Evolutionary conservation across 805 yeast species (phyloP).

Genomic region (Saccharomycopsis olivae): DNA sequence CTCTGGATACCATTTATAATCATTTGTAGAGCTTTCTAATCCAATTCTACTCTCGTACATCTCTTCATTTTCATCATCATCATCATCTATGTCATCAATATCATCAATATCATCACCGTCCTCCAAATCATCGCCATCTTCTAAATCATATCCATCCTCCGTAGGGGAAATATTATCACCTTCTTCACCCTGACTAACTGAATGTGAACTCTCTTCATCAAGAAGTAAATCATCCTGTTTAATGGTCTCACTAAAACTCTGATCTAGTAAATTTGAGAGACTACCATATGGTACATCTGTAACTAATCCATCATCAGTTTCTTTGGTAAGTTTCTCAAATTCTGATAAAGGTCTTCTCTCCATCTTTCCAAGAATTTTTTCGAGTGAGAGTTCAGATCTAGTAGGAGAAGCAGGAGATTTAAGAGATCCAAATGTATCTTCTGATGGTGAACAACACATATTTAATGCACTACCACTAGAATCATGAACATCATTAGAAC

Average conservation of each 20-base stretch:
- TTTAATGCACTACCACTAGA: no score
- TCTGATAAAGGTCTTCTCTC: background rate
- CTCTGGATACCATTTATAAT: slow-evolving; percentile 4
- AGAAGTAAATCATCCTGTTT: background rate
- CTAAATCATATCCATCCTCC: slow-evolving; percentile 12
- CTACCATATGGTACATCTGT: background rate
- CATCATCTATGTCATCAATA: slow-evolving; percentile 20
- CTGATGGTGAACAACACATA: no score
- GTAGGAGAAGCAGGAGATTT: no score
- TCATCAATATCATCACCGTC: background rate
- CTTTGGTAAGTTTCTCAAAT: background rate
- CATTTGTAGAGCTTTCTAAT: background rate
- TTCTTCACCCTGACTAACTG: background rate
- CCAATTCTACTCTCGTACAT: slow-evolving; percentile 11
- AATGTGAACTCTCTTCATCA: background rate
- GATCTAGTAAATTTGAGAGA: background rate
- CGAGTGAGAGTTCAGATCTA: background rate
- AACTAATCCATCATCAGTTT: no score
- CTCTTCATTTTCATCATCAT: slow-evolving; percentile 22
- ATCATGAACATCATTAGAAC: no score
- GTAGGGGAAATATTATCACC: no score
- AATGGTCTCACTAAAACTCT: slow-evolving; percentile 2
- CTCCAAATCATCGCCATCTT: background rate
- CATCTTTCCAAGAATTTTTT: background rate
- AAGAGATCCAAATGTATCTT: no score